A percentile compares a stretch with the other conserved stretches of the same genome.
Evolutionary conservation across 2,329 filamentous ascomycete genomes (phyloP).

Genomic region (Nannizziopsis arthrosporioides): DNA sequence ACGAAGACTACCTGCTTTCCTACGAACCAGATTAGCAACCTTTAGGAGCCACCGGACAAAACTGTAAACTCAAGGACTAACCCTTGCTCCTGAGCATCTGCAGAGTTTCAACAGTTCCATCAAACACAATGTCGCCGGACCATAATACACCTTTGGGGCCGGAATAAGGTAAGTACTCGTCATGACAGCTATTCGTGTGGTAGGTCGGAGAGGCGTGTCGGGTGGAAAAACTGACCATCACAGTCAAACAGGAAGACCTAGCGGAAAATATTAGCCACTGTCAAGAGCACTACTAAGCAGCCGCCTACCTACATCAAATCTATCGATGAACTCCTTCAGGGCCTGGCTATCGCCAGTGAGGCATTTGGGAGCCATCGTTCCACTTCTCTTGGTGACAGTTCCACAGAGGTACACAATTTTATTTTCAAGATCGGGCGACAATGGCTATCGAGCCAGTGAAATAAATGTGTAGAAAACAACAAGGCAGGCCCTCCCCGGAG

Average conservation of each 20-base stretch:
- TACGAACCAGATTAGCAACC: conserved; percentile 26
- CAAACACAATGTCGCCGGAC: conserved; percentile 86
- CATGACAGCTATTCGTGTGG: background rate
- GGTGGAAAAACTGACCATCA: conserved; percentile 55
- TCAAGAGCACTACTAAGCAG: background rate
- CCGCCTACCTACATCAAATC: conserved; percentile 60
- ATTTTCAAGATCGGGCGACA: background rate
- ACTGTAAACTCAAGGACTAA: conserved; percentile 25
- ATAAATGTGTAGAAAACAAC: too few species aligned
- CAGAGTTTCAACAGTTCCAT: conserved; percentile 73
- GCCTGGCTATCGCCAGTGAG: conserved; percentile 67
- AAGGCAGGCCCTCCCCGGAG: too few species aligned
- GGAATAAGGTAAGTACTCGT: conserved; percentile 14
- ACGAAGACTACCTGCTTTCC: conserved; percentile 92
- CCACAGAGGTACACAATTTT: background rate
- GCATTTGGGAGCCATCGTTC: conserved; percentile 37
- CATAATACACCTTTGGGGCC: conserved; percentile 73
- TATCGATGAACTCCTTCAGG: conserved; percentile 72
- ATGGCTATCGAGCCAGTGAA: background rate
- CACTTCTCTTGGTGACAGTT: background rate
- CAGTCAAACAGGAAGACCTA: conserved; percentile 93
- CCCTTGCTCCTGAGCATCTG: conserved; percentile 71
- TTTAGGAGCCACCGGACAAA: background rate
- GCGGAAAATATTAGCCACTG: conserved; percentile 15
- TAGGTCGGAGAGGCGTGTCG: background rate